These are phyloP conservation scores for Pleurotus sapidus DNA, from an alignment of 768 basidiomycete species.

Conservation along the genomic window DNA sequence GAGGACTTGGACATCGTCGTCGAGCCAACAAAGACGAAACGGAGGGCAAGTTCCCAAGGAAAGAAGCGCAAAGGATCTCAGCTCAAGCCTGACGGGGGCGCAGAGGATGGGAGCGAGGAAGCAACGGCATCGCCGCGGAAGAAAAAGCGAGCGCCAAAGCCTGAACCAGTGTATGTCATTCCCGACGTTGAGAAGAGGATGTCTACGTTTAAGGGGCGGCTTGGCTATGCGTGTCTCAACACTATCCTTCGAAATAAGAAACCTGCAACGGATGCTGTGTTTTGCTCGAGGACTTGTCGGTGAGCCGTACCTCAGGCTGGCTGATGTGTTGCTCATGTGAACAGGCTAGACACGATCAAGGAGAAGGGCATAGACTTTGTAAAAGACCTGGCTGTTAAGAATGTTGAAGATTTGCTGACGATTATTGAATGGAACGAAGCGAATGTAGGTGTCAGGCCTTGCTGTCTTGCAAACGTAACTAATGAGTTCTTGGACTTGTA, in stretches of 20 bases:
- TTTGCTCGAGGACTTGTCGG: conserved; percentile 75
- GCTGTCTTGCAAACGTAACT: background rate
- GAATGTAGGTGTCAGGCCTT: conserved; percentile 43
- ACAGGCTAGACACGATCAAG: conserved; percentile 70
- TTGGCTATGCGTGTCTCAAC: conserved; percentile 83
- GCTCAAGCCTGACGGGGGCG: conserved; percentile 10
- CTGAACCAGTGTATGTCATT: conserved; percentile 63
- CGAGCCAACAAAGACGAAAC: background rate
- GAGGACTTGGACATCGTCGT: background rate
- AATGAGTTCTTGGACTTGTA: conserved; percentile 16
- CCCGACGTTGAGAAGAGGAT: conserved; percentile 65
- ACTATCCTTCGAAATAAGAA: conserved; percentile 74
- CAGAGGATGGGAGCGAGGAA: conserved; percentile 9
- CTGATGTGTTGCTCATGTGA: background rate
- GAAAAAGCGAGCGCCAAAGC: conserved; percentile 26
- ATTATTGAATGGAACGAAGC: conserved; percentile 92
- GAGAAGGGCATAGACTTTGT: conserved; percentile 80
- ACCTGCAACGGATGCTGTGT: conserved; percentile 61
- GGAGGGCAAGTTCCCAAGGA: background rate
- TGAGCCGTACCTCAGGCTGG: conserved; percentile 16
- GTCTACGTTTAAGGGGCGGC: conserved; percentile 68
- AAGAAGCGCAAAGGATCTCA: conserved; percentile 1
- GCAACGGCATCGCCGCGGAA: conserved; percentile 5
- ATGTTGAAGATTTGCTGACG: conserved; percentile 65
- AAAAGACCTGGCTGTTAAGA: conserved; percentile 78